phyloP scores from a whole-genome alignment of 192 early-diverging fungal species.

The Coemansia sp. region DNA sequence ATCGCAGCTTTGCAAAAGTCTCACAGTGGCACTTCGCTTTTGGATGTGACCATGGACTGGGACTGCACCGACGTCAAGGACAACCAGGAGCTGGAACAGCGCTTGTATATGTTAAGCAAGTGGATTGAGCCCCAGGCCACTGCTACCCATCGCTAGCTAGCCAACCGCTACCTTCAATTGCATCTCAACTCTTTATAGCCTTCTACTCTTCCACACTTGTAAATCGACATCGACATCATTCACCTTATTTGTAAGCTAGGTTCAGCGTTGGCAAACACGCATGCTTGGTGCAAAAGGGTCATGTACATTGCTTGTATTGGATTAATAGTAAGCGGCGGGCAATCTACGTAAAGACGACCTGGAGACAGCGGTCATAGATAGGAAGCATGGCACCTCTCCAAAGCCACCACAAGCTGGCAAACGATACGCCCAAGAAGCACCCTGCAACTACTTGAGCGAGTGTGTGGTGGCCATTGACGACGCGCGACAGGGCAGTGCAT shows the following conservation, averaged over 20 bases:
- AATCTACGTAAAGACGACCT: neutral
- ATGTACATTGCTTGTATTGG: neutral
- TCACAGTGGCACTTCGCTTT: conserved; percentile 20
- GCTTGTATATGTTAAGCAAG: conserved; percentile 53
- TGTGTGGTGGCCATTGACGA: conserved; percentile 39
- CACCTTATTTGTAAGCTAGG: too few relatives aligned
- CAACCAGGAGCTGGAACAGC: conserved; percentile 57
- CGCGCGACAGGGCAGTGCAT: conserved; percentile 38
- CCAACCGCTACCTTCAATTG: neutral
- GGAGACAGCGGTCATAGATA: conserved; percentile 5
- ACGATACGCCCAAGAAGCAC: conserved; percentile 16
- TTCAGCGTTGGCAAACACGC: neutral
- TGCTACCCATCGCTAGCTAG: conserved; percentile 11
- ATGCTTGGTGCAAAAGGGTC: neutral
- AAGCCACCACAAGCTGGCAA: conserved; percentile 38
- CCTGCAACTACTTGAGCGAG: conserved; percentile 41
- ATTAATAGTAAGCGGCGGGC: neutral
- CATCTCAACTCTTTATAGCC: neutral
- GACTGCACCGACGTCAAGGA: conserved; percentile 53
- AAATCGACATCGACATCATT: conserved; percentile 9
- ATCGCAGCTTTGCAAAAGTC: conserved; percentile 43
- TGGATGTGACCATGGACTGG: conserved; percentile 52
- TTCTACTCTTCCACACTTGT: conserved; percentile 3
- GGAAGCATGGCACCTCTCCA: conserved; percentile 3
- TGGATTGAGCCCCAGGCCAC: conserved; percentile 45